Conservation (phyloP, 140 eudicot genomes). For the Artemisia princeps region DNA sequence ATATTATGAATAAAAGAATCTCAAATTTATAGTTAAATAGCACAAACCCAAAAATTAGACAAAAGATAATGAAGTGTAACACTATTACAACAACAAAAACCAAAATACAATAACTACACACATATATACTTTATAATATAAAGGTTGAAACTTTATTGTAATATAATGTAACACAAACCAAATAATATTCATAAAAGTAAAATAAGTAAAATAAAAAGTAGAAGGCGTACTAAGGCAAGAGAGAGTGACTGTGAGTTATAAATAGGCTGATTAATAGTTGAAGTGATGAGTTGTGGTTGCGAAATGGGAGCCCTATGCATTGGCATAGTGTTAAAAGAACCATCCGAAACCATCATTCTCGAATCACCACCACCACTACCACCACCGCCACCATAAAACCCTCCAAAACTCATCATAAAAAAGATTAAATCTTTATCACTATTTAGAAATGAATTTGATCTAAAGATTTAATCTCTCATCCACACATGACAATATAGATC, state of each 20-base stretch:
- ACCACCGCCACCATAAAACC: slow-evolving; percentile 39
- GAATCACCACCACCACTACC: slow-evolving; percentile 42
- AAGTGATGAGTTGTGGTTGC: slow-evolving; percentile 46
- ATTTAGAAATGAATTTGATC: slow-evolving; percentile 24
- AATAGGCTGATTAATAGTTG: slow-evolving; percentile 33
- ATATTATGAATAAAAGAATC: too few species aligned
- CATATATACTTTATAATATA: neutral
- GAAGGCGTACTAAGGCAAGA: slow-evolving; percentile 48
- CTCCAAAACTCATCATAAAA: slow-evolving; percentile 64
- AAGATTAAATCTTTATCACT: slow-evolving; percentile 11
- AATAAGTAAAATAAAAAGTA: slow-evolving; percentile 6
- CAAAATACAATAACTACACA: neutral
- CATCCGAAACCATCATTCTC: slow-evolving; percentile 42
- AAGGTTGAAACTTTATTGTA: neutral
- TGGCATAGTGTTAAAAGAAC: slow-evolving; percentile 34
- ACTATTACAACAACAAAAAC: neutral
- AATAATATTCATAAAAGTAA: too few species aligned
- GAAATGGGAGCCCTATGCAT: slow-evolving; percentile 38
- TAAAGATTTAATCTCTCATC: slow-evolving; percentile 31
- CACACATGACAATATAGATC: slow-evolving; percentile 10
- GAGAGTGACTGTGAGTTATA: slow-evolving; percentile 54
- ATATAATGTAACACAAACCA: too few species aligned
- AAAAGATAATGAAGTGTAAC: too few species aligned
- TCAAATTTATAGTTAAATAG: too few species aligned
- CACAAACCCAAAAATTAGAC: too few species aligned